Evolutionary conservation across 345 rosid species (phyloP), one percentile per base, ranked within the genome.

Genomic region (Cardamine chenopodiifolia): DNA sequence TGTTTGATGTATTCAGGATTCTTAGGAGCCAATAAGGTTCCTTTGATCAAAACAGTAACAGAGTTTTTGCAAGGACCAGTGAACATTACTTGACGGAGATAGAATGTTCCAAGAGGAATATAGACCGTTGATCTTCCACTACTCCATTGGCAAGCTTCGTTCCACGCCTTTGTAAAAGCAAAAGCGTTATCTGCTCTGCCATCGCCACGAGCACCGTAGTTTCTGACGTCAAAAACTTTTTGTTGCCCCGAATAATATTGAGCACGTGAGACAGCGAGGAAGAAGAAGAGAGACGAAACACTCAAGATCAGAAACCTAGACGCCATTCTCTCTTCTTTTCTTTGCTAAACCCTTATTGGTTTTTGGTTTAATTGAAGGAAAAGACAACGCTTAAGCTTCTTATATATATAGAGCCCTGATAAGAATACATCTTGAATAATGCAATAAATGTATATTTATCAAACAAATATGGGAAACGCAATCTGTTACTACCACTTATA

Each of bases 151-250:
- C 81, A 78, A 49, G 81, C 77, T 0, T 78, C 58, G 20, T 18
- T 60, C 81, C 81, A 78, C n/a, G 81, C 40, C 23, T 72, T 18
- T 3, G 69, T 42, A 22, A 78, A 78, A 5, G 81, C 79, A 7
- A 56, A 4, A 0, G 53, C 23, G 57, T 79, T 70, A 10, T 74
- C 57, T 39, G 7, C 40, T 40, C 19, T 26, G n/a, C 72, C 63
- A 42, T 74, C 72, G 20, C 64, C 79, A 4, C 42, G 45, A 59
- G 82, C 82, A 57, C 82, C 79, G 58, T 70, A 79, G 35, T 29
- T 29, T 79, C 79, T 68, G 18, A 79, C 76, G 55, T 79, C 76
- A 18, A 79, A 79, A 7, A 69, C 20, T 31, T 63, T 73, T 19
- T 3, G 5, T n/a, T 12, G 7, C 20, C 14, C 31, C 55, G 52